Conservation (phyloP, 768 basidiomycete genomes). For the Agrocybe praecox region DNA sequence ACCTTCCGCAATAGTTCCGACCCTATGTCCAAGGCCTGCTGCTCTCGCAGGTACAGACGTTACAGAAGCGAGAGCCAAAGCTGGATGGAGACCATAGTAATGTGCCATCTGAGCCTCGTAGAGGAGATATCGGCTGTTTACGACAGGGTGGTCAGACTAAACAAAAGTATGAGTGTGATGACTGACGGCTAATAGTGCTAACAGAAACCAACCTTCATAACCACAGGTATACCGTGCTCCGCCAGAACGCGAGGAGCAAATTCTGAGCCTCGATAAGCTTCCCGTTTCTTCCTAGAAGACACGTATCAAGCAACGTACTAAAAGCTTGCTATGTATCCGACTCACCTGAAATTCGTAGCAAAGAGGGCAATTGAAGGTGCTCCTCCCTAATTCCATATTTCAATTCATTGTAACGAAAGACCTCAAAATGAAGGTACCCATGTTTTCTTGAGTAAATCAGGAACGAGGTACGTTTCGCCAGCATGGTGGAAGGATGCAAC, state of each 20-base stretch:
- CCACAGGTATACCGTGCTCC: conserved; percentile 64
- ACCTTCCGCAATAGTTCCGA: conserved; percentile 65
- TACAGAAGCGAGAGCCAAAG: conserved; percentile 61
- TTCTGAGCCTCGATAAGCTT: conserved; percentile 67
- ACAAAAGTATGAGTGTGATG: background rate
- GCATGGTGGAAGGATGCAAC: conserved; percentile 81
- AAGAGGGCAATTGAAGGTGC: conserved; percentile 76
- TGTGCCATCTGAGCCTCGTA: conserved; percentile 75
- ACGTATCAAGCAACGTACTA: background rate
- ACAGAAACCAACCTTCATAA: conserved; percentile 61
- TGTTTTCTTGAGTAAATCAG: conserved; percentile 68
- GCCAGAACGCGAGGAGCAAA: conserved; percentile 75
- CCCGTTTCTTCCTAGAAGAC: conserved; percentile 41
- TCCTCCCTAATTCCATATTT: conserved; percentile 32
- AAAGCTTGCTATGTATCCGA: background rate
- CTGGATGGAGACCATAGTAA: conserved; percentile 62
- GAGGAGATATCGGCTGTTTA: conserved; percentile 66
- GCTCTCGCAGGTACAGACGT: conserved; percentile 66
- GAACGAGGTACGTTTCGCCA: conserved; percentile 81
- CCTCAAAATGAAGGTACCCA: conserved; percentile 44
- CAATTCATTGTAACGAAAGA: background rate
- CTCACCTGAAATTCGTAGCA: conserved; percentile 57
- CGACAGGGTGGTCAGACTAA: conserved; percentile 59
- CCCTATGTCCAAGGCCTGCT: conserved; percentile 67
- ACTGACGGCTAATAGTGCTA: background rate